phyloP scores from a whole-genome alignment of 208 protist species.

The Trypanosoma mega region DNA sequence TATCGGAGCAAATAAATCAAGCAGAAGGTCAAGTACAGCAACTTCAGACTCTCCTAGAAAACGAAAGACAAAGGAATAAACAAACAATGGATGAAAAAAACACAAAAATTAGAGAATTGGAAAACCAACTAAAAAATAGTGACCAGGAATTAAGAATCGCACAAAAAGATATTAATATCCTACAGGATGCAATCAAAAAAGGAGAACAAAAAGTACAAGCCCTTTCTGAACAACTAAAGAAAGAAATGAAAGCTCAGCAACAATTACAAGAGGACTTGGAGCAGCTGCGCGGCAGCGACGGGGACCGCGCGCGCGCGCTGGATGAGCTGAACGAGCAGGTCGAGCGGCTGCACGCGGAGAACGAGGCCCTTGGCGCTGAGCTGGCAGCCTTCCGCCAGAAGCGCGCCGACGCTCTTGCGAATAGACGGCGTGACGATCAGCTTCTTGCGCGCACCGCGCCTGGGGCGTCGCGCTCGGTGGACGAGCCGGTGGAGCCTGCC shows the following conservation, averaged over 20 bases:
- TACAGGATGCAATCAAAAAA: no score
- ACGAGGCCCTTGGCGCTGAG: neutral
- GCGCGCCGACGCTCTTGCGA: neutral
- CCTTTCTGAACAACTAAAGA: neutral
- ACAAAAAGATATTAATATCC: no score
- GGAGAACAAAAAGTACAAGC: neutral
- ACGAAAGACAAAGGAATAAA: neutral
- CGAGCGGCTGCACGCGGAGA: neutral
- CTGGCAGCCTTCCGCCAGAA: neutral
- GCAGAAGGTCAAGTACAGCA: neutral
- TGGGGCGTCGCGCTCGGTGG: no score
- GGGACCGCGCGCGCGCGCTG: neutral
- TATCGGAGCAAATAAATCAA: neutral
- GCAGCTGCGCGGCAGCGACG: neutral
- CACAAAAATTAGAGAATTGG: no score
- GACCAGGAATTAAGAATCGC: no score
- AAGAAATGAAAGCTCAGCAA: conserved; percentile 4
- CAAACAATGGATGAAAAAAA: neutral
- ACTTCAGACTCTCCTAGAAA: conserved; percentile 3
- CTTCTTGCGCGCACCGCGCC: no score
- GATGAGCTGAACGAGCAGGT: neutral
- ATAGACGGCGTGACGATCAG: neutral
- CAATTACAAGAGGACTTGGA: no score
- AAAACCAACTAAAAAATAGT: no score
- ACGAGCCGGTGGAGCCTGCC: neutral